A percentile compares a stretch with the other conserved stretches of the same genome.
Conservation (phyloP, 345 rosid genomes). For the Hypericum androsaemum region DNA sequence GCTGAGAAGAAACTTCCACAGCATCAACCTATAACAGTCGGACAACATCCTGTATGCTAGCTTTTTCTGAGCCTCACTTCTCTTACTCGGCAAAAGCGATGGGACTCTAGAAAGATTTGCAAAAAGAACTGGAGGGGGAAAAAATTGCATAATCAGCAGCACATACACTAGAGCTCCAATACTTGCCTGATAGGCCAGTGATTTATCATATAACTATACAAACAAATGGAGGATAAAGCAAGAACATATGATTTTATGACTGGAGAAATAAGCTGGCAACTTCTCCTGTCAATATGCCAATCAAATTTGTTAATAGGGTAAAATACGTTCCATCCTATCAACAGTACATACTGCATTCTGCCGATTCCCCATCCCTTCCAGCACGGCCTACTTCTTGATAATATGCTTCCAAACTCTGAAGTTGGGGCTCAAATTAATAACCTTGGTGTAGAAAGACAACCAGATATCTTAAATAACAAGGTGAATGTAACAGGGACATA, state of each 20-base stretch:
- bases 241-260: background rate
- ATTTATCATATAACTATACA: background rate
- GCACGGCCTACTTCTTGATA: constrained; percentile 99
- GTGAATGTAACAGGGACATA: too few relatives aligned
- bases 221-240: constrained; percentile 1
- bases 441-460: too few relatives aligned
- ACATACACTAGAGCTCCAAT: background rate
- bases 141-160: background rate
- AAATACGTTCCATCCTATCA: background rate
- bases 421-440: constrained; percentile 9
- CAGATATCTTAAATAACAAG: too few relatives aligned
- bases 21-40: constrained; percentile 60
- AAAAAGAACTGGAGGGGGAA: constrained; percentile 40
- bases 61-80: constrained; percentile 64
- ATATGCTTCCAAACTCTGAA: constrained; percentile 85
- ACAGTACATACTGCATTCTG: constrained; percentile 63
- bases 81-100: constrained; percentile 59
- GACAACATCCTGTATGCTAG: constrained; percentile 70
- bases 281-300: too few relatives aligned
- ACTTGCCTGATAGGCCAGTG: constrained; percentile 1
- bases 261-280: background rate
- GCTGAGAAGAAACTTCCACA: constrained; percentile 1
- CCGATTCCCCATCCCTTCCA: constrained; percentile 83
- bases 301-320: too few relatives aligned
- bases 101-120: constrained; percentile 62